Percentiles rank a stretch among this genome's conserved stretches.
phyloP scores from a whole-genome alignment of 345 rosid genomes.

The Populus nigra region DNA sequence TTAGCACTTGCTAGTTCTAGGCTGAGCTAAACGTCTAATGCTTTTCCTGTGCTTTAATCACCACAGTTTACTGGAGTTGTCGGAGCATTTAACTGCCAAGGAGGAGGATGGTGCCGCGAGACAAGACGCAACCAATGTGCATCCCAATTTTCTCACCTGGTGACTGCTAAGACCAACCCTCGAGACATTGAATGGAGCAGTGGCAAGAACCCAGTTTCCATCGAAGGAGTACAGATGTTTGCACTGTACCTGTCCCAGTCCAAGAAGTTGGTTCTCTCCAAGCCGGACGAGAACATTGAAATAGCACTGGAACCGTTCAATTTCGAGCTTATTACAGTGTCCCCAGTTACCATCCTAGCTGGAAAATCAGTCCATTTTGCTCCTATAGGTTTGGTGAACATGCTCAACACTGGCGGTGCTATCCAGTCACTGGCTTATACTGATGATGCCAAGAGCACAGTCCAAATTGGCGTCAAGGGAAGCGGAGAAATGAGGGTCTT shows the following conservation, averaged over 20 bases:
- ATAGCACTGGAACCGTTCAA: slow-evolving; percentile 71
- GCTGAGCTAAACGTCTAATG: background rate
- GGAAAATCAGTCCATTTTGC: slow-evolving; percentile 58
- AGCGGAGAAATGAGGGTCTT: slow-evolving; percentile 65
- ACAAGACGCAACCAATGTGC: slow-evolving; percentile 71
- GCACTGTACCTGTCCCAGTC: slow-evolving; percentile 70
- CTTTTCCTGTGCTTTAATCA: background rate
- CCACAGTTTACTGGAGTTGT: slow-evolving; percentile 73
- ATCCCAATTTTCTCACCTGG: slow-evolving; percentile 50
- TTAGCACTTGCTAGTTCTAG: background rate
- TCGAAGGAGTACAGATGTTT: slow-evolving; percentile 53
- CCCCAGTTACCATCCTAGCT: slow-evolving; percentile 48
- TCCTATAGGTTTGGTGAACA: slow-evolving; percentile 76
- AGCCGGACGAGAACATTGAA: slow-evolving; percentile 45
- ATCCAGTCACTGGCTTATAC: slow-evolving; percentile 46
- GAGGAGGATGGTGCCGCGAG: slow-evolving; percentile 95
- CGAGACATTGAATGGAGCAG: slow-evolving; percentile 78
- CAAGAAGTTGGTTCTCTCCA: slow-evolving; percentile 62
- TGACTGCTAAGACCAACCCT: slow-evolving; percentile 55
- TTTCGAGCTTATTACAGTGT: slow-evolving; percentile 78
- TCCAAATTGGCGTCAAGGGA: slow-evolving; percentile 58
- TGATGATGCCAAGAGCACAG: slow-evolving; percentile 17
- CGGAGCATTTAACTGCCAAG: slow-evolving; percentile 95
- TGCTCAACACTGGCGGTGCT: slow-evolving; percentile 92
- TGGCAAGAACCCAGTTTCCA: slow-evolving; percentile 62